These are phyloP conservation scores for Macroventuria anomochaeta DNA, from an alignment of 2,329 filamentous ascomycete genomes.

Conservation along the genomic window DNA sequence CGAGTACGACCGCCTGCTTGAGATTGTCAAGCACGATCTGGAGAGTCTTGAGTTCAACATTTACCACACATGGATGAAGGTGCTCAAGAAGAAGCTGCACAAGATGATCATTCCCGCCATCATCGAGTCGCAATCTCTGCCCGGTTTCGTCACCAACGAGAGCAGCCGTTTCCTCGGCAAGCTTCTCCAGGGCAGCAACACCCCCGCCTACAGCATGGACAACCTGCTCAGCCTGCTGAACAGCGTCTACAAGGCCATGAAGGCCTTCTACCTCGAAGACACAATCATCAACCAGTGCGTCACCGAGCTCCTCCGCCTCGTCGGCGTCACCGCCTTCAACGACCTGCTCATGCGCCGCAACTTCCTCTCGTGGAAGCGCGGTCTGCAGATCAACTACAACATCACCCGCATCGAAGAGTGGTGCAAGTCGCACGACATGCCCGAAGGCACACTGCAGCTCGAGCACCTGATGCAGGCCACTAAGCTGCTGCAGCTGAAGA, in stretches of 20 bases:
- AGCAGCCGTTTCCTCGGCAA: constrained; percentile 98
- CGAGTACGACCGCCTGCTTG: constrained; percentile 94
- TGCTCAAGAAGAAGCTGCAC: constrained; percentile 97
- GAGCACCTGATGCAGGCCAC: constrained; percentile 99
- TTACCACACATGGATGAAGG: constrained; percentile 99
- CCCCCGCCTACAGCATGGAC: constrained; percentile 99
- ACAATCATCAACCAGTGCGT: constrained; percentile 95
- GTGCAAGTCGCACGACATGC: constrained; percentile 99
- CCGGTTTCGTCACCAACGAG: constrained; percentile 98
- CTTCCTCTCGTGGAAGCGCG: constrained; percentile 99
- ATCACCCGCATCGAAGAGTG: constrained; percentile 99
- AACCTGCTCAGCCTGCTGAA: constrained; percentile 94
- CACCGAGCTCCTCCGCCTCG: constrained; percentile 88
- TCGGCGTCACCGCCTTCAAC: constrained; percentile 98
- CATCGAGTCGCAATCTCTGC: constrained; percentile 97
- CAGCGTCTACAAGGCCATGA: constrained; percentile 98
- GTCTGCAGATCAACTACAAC: constrained; percentile 99
- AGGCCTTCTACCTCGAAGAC: constrained; percentile 96
- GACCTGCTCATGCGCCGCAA: constrained; percentile 97
- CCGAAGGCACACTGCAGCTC: constrained; percentile 93
- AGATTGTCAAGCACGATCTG: constrained; percentile 98
- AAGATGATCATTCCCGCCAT: constrained; percentile 99
- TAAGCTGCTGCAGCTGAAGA: constrained; percentile 97
- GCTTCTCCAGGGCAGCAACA: constrained; percentile 85
- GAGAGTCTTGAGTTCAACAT: constrained; percentile 99